Percentiles rank a stretch among this genome's conserved stretches.
phyloP scores from a whole-genome alignment of 176 grass and related monocot genomes.

The Oryza coarctata region DNA sequence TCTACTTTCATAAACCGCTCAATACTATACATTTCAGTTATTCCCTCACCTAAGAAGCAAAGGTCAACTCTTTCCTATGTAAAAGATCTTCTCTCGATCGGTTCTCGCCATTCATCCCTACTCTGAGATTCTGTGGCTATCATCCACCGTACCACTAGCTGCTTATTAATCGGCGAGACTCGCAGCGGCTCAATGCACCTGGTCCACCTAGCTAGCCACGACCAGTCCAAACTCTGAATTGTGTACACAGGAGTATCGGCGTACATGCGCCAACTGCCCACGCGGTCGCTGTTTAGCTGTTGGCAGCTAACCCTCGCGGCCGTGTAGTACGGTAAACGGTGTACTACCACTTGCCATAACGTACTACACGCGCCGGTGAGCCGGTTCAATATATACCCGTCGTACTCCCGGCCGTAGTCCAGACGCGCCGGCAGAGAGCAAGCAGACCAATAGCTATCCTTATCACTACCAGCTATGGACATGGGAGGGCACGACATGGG shows the following conservation, averaged over 20 bases:
- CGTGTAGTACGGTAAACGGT: neutral
- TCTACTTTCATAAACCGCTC: no score
- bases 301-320: neutral
- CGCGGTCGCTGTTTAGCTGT: no score
- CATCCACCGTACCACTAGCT: neutral
- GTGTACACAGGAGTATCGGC: neutral
- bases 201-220: neutral
- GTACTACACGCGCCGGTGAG: neutral
- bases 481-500: conserved; percentile 42
- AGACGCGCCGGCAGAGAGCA: neutral
- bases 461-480: conserved; percentile 33
- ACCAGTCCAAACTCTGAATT: neutral
- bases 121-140: neutral
- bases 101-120: neutral
- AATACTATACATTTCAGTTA: neutral
- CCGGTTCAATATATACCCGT: neutral
- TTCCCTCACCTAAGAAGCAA: neutral
- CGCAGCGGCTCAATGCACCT: neutral
- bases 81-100: neutral
- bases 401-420: neutral
- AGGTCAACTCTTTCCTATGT: neutral
- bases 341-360: neutral
- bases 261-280: neutral
- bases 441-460: no score
- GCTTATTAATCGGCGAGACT: neutral